Conservation (phyloP, 495 filamentous ascomycete species). For the Penicillium macrosclerotiorum region DNA sequence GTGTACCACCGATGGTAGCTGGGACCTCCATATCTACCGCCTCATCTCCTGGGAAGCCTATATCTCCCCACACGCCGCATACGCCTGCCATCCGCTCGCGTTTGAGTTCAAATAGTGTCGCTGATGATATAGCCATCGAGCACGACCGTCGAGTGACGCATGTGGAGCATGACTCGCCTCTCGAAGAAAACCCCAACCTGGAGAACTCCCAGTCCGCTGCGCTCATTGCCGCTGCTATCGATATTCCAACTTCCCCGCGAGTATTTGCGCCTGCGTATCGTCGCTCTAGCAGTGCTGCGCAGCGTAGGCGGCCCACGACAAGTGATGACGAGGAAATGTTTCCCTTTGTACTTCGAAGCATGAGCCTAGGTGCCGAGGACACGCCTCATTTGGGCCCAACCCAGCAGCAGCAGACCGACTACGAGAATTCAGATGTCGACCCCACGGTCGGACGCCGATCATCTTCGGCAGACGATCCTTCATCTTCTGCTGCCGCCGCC, state of each 20-base stretch:
- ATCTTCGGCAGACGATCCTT: conserved; percentile 22
- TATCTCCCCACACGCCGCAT: conserved; percentile 92
- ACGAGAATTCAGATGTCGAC: conserved; percentile 21
- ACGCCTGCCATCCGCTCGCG: conserved; percentile 90
- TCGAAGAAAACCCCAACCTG: conserved; percentile 37
- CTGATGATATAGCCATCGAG: conserved; percentile 59
- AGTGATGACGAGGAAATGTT: conserved; percentile 62
- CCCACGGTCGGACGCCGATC: conserved; percentile 25
- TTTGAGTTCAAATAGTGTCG: conserved; percentile 82
- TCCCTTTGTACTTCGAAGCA: conserved; percentile 66
- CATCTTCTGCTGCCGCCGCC: too few relatives aligned
- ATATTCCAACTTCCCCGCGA: conserved; percentile 78
- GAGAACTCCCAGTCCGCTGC: conserved; percentile 45
- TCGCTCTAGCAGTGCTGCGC: conserved; percentile 76
- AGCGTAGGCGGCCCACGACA: conserved; percentile 53
- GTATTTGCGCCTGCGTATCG: conserved; percentile 58
- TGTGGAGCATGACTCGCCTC: conserved; percentile 34
- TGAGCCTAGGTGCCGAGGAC: conserved; percentile 73
- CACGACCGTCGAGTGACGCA: conserved; percentile 24
- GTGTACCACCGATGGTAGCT: conserved; percentile 78
- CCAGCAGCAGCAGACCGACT: conserved; percentile 47
- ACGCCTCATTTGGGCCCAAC: conserved; percentile 58
- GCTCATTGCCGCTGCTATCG: conserved; percentile 64
- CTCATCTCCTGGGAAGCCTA: conserved; percentile 86
- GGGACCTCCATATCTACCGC: conserved; percentile 80